A percentile compares a stretch with the other conserved stretches of the same genome.
Evolutionary conservation across 2,329 filamentous ascomycete species (phyloP).

Genomic region (Stagonosporopsis cucurbitacearum): DNA sequence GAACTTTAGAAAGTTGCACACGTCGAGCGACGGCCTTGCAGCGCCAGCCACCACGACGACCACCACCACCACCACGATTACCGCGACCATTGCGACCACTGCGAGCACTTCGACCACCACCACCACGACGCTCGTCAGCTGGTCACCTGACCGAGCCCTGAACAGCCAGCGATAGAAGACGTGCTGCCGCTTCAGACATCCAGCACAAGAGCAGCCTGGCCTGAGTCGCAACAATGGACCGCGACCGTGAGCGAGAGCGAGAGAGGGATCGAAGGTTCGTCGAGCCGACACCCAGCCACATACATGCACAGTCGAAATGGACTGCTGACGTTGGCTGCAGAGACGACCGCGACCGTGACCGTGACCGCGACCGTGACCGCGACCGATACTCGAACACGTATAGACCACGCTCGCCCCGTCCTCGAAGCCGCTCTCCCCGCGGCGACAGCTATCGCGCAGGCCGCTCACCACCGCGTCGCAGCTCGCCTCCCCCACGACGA

Average conservation of each 20-base stretch:
- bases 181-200: slow-evolving; percentile 3
- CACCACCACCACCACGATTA: background rate
- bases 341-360: too few relatives aligned
- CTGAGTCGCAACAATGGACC: slow-evolving; percentile 37
- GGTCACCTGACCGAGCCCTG: background rate
- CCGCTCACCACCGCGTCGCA: slow-evolving; percentile 35
- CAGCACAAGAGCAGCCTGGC: background rate
- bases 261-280: slow-evolving; percentile 55
- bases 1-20: slow-evolving; percentile 8
- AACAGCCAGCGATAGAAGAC: slow-evolving; percentile 1
- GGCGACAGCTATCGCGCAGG: slow-evolving; percentile 47
- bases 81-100: too few relatives aligned
- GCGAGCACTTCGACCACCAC: too few relatives aligned
- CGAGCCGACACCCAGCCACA: slow-evolving; percentile 18
- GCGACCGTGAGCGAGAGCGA: slow-evolving; percentile 51
- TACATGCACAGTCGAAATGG: background rate
- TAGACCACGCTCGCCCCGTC: slow-evolving; percentile 44
- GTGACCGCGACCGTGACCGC: too few relatives aligned
- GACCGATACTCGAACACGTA: slow-evolving; percentile 49
- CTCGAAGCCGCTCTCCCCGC: slow-evolving; percentile 39
- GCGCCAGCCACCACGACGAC: background rate
- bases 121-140: background rate
- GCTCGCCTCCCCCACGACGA: slow-evolving; percentile 31
- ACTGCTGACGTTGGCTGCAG: slow-evolving; percentile 22
- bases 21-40: slow-evolving; percentile 1